Base-by-base conservation (phyloP, 192 early-diverging fungal species). In the Gorgonomyces haynaldii region DNA sequence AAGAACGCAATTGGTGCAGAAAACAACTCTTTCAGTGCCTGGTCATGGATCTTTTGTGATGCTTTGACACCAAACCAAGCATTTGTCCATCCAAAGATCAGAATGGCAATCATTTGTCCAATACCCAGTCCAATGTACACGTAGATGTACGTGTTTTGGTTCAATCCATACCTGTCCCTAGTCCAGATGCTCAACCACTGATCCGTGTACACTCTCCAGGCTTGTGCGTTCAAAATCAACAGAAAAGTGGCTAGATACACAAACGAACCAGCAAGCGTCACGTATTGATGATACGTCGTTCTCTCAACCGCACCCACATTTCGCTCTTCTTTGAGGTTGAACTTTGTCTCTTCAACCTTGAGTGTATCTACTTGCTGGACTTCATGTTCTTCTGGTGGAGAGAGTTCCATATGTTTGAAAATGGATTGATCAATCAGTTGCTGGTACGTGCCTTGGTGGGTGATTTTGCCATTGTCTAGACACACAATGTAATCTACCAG, bases 271-370 rank as follows among this genome's bases (percentile, higher is more conserved):
- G n/a, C 84, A 83, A 8, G 78, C 71, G 17, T 70, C 77, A 0
- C 52, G 25, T 1, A 76, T 44, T 54, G 92, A 98, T n/a, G 69
- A 62, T 16, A 78, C 56, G 71, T 88, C 95, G 10, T 94, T 81
- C 2, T 57, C 44, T 17, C 61, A 72, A 22, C 69, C 62, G 42
- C 95, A 90, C 40, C 70, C 66, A 0, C 95, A 92, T 5, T 76
- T 72, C n/a, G 81, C 83, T 38, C 78, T 72, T 55, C 76, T 70
- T 73, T 42, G 66, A 35, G 53, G 64, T 42, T 54, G 52, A 19
- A 73, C 65, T 0, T 15, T 9, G 32, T 9, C 32, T 34, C 10
- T 15, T 34, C 15, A 15, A 34, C 10, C 32, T 34, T 15, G 10
- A 9, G 10, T 34, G 15, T 34, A 15, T 34, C 32, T 34, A 34